phyloP scores from a whole-genome alignment of 2,329 filamentous ascomycete genomes.

The Penicillium sp. region DNA sequence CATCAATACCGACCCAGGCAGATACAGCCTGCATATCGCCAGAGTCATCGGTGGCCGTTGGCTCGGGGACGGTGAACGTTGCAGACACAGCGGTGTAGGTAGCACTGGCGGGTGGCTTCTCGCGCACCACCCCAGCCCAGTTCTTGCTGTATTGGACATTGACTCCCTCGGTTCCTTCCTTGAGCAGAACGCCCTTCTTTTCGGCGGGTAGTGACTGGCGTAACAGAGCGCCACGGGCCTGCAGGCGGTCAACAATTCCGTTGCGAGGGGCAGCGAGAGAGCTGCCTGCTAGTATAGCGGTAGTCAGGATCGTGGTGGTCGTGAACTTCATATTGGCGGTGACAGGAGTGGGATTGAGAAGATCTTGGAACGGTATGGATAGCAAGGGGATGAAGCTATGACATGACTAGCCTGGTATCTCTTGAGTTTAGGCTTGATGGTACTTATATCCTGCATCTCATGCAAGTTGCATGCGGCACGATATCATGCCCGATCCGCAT shows the following conservation, averaged over 20 bases:
- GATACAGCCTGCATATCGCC: conserved; percentile 49
- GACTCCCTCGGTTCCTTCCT: conserved; percentile 20
- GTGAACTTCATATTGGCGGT: conserved; percentile 33
- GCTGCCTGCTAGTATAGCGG: conserved; percentile 24
- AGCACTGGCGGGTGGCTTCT: conserved; percentile 41
- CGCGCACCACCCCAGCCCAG: conserved; percentile 61
- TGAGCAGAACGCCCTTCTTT: conserved; percentile 14
- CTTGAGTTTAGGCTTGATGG: background rate
- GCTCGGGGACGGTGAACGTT: conserved; percentile 54
- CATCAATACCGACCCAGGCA: conserved; percentile 64
- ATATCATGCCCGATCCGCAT: conserved; percentile 15
- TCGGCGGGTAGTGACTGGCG: conserved; percentile 31
- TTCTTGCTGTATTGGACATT: conserved; percentile 56
- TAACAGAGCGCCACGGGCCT: conserved; percentile 25
- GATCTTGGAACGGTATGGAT: background rate
- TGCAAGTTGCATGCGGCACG: conserved; percentile 19
- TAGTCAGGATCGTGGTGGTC: conserved; percentile 18
- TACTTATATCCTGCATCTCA: conserved; percentile 15
- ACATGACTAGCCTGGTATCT: background rate
- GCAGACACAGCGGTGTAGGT: conserved; percentile 49
- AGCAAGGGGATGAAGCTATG: background rate
- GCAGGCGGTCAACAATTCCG: conserved; percentile 31
- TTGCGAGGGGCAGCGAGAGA: conserved; percentile 32
- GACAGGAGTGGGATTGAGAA: background rate
- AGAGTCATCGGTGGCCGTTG: conserved; percentile 43